Evolutionary conservation across 2,329 filamentous ascomycete genomes (phyloP), one percentile per base, ranked within the genome.

Genomic region (Alternaria gansuensis): DNA sequence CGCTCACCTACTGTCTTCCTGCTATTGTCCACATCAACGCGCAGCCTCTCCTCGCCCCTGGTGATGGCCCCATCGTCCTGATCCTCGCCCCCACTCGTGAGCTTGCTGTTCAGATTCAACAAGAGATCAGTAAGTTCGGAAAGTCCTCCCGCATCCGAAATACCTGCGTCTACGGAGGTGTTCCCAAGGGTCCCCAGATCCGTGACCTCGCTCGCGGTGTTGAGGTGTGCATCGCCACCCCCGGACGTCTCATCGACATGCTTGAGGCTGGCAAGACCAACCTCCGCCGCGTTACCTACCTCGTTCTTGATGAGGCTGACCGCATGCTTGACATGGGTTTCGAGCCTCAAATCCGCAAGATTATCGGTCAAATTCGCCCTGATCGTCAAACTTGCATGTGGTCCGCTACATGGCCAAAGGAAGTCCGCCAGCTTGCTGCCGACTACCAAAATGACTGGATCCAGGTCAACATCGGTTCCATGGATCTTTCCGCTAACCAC

Each of bases 261-360:
- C 87, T 99, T 31, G 95, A 98, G 82, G 92, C 92, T 69, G 94
- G 93, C 80, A 96, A 96, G 85, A 99, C 95, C 73, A 98, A 99
- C 83, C 88, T 99, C 65, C 94, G 94, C 68, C 93, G 95, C 79
- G 93, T 98, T 63, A 99, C 95, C 56, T 99, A 99, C 83, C 85
- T 99, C 57, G 95, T 98, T 69, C 93, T 99, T 65, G 95, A 99
- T 74, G 95, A 99, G 84, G 95, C 95, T 78, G 95, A 99, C 82
- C 94, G 95, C 76, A 99, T 99, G 95, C 86, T 99, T 78, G 95
- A 99, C 83, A 99, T 99, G 95, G 95, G 95, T 88, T 98, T 99
- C 82, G 95, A 99, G 83, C 95, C 95, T 68, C 95, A 98, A 80
- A 98, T 99, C 74, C 92, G 95, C 84, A 98, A 98, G 85, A 98